These are phyloP conservation scores for Tetrapyrgos nigripes DNA, from an alignment of 1,284 basidiomycete species.

Conservation along the genomic window DNA sequence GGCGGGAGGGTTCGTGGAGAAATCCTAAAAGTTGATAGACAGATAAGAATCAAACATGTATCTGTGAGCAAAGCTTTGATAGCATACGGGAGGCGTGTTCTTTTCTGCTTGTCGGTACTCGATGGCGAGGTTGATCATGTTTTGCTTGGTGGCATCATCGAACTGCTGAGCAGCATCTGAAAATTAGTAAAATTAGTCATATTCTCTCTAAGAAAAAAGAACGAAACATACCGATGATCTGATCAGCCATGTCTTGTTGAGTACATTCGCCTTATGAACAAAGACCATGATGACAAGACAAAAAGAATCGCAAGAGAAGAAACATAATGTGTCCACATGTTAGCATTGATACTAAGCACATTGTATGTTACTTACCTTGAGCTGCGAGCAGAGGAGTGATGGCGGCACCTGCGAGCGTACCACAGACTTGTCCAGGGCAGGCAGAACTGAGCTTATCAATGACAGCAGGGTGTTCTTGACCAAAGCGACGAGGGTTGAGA, in stretches of 20 bases:
- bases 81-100: conserved; percentile 64
- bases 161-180: conserved; percentile 60
- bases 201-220: conserved; percentile 1
- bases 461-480: conserved; percentile 56
- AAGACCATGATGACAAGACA: too few relatives aligned
- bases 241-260: conserved; percentile 66
- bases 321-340: too few relatives aligned
- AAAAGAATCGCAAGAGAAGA: too few relatives aligned
- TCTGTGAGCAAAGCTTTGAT: neutral
- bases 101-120: conserved; percentile 67
- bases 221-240: conserved; percentile 55
- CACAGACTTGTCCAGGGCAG: conserved; percentile 59
- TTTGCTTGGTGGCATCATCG: conserved; percentile 53
- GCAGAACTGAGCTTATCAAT: conserved; percentile 52
- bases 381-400: conserved; percentile 55
- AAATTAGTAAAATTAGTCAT: neutral
- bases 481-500: conserved; percentile 60
- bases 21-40: conserved; percentile 48
- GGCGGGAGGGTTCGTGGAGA: conserved; percentile 56
- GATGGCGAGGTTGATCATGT: conserved; percentile 60
- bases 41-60: neutral
- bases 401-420: conserved; percentile 53
- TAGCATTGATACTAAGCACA: too few relatives aligned
- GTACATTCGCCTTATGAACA: conserved; percentile 64
- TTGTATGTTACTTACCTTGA: too few relatives aligned